Percentiles rank a stretch among this genome's conserved stretches.
Conservation (phyloP, 352 stramenopile genomes). For the Phytophthora citricola region DNA sequence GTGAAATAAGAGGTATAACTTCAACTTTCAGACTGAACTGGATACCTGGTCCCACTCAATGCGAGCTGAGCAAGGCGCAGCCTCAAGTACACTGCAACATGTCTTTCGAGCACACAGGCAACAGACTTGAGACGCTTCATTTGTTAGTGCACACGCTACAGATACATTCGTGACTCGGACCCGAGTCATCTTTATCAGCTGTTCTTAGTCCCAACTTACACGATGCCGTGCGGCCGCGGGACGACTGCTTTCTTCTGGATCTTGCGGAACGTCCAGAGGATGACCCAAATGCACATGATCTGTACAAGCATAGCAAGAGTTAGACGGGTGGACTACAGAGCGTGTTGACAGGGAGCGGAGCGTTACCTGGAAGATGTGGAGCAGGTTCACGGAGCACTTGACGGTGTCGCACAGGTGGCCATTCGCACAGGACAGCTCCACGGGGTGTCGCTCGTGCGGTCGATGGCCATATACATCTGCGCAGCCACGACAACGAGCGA, state of each 20-base stretch:
- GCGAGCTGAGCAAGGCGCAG: background rate
- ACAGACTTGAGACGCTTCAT: constrained; percentile 26
- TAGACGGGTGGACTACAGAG: constrained; percentile 4
- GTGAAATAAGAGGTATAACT: background rate
- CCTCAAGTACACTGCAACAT: background rate
- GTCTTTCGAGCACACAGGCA: constrained; percentile 5
- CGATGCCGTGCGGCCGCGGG: constrained; percentile 32
- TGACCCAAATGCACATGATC: constrained; percentile 43
- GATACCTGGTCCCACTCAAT: constrained; percentile 14
- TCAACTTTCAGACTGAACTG: constrained; percentile 9
- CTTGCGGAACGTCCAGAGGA: constrained; percentile 51
- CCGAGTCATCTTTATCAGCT: constrained; percentile 25
- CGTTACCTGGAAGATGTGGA: constrained; percentile 60
- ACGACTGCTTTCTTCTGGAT: constrained; percentile 47
- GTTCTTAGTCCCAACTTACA: constrained; percentile 23
- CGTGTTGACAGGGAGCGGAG: background rate
- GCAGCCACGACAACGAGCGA: constrained; percentile 45
- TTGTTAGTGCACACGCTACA: constrained; percentile 39
- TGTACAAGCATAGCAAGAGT: constrained; percentile 20
- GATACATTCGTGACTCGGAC: constrained; percentile 26
- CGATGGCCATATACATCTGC: constrained; percentile 62
- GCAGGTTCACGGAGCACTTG: constrained; percentile 41
- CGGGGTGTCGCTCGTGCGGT: constrained; percentile 31
- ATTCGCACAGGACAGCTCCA: constrained; percentile 72
- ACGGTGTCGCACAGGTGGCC: constrained; percentile 58